phyloP scores from a whole-genome alignment of 305 asterid genomes.

The Fraxinus albicans region DNA sequence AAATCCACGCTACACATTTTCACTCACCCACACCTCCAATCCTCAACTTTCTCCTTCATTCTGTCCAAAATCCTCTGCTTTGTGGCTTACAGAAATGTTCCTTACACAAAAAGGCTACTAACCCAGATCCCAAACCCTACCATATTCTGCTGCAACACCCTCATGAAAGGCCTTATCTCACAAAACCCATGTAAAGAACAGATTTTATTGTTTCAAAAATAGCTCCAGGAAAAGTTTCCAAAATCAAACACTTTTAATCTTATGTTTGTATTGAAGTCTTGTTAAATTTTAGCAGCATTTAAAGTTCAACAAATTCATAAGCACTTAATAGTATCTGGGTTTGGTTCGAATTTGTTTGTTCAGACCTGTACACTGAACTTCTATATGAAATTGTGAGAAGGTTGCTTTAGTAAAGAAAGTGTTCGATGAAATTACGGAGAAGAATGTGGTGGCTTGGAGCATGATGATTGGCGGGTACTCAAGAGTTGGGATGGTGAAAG shows the following conservation, averaged over 20 bases:
- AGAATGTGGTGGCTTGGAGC: conserved; percentile 69
- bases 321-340: conserved; percentile 50
- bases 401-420: conserved; percentile 50
- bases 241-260: conserved; percentile 55
- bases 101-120: conserved; percentile 45
- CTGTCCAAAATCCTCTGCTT: conserved; percentile 62
- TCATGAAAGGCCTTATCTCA: conserved; percentile 52
- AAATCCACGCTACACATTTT: conserved; percentile 59
- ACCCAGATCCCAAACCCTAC: conserved; percentile 45
- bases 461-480: conserved; percentile 67
- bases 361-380: conserved; percentile 63
- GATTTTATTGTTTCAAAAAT: conserved; percentile 37
- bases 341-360: conserved; percentile 43
- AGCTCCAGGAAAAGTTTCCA: conserved; percentile 41
- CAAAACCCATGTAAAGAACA: conserved; percentile 41
- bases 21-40: conserved; percentile 43
- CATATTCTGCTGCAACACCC: conserved; percentile 52
- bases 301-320: conserved; percentile 60
- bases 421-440: conserved; percentile 70
- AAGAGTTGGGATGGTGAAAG: conserved; percentile 57
- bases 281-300: conserved; percentile 48
- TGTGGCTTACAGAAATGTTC: conserved; percentile 54
- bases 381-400: conserved; percentile 54
- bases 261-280: conserved; percentile 61
- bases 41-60: conserved; percentile 34